These are phyloP conservation scores for Mycena chlorophos DNA, from an alignment of 768 basidiomycete genomes.

Conservation along the genomic window DNA sequence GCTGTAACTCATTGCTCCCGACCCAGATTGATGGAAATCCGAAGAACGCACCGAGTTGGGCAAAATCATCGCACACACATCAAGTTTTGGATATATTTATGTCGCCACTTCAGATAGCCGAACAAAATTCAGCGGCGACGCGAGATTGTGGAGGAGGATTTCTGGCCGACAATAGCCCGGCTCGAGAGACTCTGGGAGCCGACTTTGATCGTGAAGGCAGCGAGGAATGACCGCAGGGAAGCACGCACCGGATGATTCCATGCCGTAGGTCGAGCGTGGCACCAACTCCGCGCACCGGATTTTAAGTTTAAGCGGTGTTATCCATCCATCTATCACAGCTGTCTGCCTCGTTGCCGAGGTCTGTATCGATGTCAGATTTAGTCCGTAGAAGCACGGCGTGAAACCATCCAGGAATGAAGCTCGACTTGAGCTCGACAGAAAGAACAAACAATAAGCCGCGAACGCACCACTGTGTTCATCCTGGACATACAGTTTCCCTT, in stretches of 20 bases:
- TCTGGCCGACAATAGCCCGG: no score
- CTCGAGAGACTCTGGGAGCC: no score
- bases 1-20: constrained; percentile 12
- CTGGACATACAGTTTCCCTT: no score
- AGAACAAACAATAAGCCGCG: no score
- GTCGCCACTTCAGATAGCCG: neutral
- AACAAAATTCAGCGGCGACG: neutral
- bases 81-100: neutral
- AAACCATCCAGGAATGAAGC: no score
- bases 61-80: neutral
- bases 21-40: neutral
- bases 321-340: neutral
- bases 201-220: no score
- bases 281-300: neutral
- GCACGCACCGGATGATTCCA: neutral
- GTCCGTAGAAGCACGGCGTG: no score
- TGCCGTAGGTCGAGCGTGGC: neutral
- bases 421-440: no score
- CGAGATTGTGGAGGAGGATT: no score
- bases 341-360: neutral
- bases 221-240: no score
- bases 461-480: no score
- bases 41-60: neutral
- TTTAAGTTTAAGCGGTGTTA: neutral
- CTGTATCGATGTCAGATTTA: constrained; percentile 1